Evolutionary conservation across 805 yeast species (phyloP).

Genomic region (Pichia kluyveri): DNA sequence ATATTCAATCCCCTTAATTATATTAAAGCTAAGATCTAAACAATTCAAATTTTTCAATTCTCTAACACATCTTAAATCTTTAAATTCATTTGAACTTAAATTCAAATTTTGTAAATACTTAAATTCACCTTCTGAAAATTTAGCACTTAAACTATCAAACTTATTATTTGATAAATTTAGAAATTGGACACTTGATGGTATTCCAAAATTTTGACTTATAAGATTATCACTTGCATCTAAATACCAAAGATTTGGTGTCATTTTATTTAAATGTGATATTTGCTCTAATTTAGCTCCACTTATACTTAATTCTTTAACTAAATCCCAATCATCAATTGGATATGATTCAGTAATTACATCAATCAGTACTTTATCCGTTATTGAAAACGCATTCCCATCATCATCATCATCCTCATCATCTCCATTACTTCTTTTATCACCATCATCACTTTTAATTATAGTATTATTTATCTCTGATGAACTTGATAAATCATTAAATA

Average conservation of each 20-base stretch:
- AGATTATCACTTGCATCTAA: slow-evolving; percentile 35
- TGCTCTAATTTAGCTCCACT: slow-evolving; percentile 28
- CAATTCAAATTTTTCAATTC: slow-evolving; percentile 33
- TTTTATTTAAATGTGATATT: slow-evolving; percentile 33
- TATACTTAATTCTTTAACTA: slow-evolving; percentile 29
- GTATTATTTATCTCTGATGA: neutral
- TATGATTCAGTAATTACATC: slow-evolving; percentile 36
- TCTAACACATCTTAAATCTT: slow-evolving; percentile 28
- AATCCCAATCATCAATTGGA: slow-evolving; percentile 36
- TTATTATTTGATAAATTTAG: slow-evolving; percentile 31
- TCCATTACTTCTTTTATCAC: neutral
- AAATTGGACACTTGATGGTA: slow-evolving; percentile 32
- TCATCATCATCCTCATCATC: neutral
- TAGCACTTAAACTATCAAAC: slow-evolving; percentile 32
- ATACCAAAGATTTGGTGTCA: slow-evolving; percentile 34
- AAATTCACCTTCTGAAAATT: slow-evolving; percentile 24
- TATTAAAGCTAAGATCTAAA: slow-evolving; percentile 31
- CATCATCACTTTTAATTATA: neutral
- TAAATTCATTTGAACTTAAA: slow-evolving; percentile 30
- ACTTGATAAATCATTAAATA: neutral
- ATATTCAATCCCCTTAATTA: slow-evolving; percentile 28
- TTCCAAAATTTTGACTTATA: slow-evolving; percentile 35
- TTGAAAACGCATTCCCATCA: slow-evolving; percentile 37
- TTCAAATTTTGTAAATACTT: slow-evolving; percentile 35
- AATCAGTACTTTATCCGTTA: slow-evolving; percentile 34